phyloP scores from a whole-genome alignment of 192 early-diverging fungal genomes.

The Backusella mclennaniae region DNA sequence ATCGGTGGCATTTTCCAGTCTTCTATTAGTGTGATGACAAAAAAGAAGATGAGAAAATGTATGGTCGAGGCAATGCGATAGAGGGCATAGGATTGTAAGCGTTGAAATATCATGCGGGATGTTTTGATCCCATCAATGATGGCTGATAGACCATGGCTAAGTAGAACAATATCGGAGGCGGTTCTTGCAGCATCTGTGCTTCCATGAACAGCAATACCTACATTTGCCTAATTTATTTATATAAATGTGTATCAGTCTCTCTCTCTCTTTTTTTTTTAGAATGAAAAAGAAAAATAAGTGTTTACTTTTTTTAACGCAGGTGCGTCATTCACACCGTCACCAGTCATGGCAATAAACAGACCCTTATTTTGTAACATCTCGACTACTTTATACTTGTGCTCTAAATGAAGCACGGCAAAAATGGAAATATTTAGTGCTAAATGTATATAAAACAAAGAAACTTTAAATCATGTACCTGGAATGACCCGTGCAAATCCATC shows the following conservation, averaged over 20 bases:
- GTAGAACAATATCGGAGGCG: constrained; percentile 73
- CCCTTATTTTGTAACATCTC: constrained; percentile 65
- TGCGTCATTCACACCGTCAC: constrained; percentile 84
- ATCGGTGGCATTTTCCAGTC: constrained; percentile 65
- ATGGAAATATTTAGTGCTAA: neutral
- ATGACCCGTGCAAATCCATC: constrained; percentile 82
- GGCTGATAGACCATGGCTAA: constrained; percentile 64
- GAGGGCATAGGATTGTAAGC: constrained; percentile 66
- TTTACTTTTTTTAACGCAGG: constrained; percentile 72
- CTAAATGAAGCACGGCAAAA: constrained; percentile 43
- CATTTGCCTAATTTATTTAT: constrained; percentile 45
- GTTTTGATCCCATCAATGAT: constrained; percentile 75
- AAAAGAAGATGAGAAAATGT: constrained; percentile 79
- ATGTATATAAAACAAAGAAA: constrained; percentile 23
- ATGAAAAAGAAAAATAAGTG: constrained; percentile 65
- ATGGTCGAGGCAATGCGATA: constrained; percentile 78
- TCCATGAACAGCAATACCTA: constrained; percentile 77
- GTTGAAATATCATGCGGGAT: constrained; percentile 71
- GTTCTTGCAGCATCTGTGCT: constrained; percentile 79
- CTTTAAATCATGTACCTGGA: constrained; percentile 38
- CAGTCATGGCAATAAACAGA: constrained; percentile 67
- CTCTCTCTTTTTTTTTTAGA: constrained; percentile 40
- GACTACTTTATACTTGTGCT: constrained; percentile 78
- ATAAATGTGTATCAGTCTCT: no score
- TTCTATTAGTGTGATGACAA: constrained; percentile 62